Evolutionary conservation across 768 basidiomycete species (phyloP), one percentile per base, ranked within the genome.

Genomic region (Boletus pseudo-olivaceus): DNA sequence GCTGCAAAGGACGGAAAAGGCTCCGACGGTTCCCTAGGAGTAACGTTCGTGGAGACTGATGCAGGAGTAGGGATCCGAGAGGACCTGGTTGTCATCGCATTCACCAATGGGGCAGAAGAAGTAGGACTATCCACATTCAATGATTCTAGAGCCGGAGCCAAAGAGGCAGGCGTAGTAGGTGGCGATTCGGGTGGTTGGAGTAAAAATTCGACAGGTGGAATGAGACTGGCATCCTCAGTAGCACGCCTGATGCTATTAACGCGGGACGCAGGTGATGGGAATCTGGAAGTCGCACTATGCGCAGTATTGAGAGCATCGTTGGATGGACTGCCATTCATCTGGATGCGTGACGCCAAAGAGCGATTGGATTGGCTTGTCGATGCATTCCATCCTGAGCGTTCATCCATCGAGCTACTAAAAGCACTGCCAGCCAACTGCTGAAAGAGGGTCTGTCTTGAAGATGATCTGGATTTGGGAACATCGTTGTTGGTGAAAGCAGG

Each of bases 141-240:
- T 33, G 30, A n/a, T 15, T 47, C 45, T 17, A 34, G 12, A 44
- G 42, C 14, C 23, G 46, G 51, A 37, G 38, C 42, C 50, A 42
- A 55, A 39, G 55, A 63, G 10, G 42, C 14, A 46, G 63, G 50
- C 4, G 59, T 43, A 27, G 55, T 35, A 26, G 67, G 54, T 10
- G 56, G 44, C 23, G 68, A 65, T 30, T 66, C 66, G 10, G 51
- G 30, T 38, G 33, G 35, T 40, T 53, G 49, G n/a, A 54, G 44
- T 20, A 72, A 40, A 35, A 69, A 39, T 52, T 65, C 68, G 26
- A 72, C 71, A n/a, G 69, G 69, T 34, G 68, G 70, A 32, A 70
- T 70, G 38, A 70, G 60, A 40, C 29, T 62, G 15, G 48, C 41
- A n/a, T 56, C 46, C 8, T 47, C 54, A 4, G 27, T 7, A 12